Percentiles rank a stretch among this genome's conserved stretches.
Conservation (phyloP, 23 red algal species). For the Gracilariopsis chorda region DNA sequence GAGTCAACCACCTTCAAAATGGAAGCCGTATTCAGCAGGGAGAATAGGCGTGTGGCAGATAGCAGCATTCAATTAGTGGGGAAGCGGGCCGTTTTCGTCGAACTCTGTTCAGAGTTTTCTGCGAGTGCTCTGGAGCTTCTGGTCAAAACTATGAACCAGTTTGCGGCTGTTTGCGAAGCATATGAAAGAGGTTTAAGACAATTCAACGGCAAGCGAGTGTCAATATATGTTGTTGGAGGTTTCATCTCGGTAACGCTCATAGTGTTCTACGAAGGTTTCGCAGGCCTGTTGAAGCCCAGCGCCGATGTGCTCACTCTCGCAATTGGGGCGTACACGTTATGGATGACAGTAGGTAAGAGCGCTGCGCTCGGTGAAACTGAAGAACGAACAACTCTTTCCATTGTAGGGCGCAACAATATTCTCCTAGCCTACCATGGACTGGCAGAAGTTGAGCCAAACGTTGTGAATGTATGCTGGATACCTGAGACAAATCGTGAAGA, state of each 20-base stretch:
- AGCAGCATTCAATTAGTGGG: not conserved
- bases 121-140: not conserved
- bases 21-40: not conserved
- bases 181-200: conserved; percentile 8
- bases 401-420: not conserved
- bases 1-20: conserved; percentile 31
- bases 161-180: conserved; percentile 52
- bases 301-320: conserved; percentile 43
- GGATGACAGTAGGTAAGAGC: conserved; percentile 61
- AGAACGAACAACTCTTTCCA: not conserved
- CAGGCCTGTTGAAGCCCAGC: not conserved
- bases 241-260: not conserved
- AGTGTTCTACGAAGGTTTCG: conserved; percentile 20
- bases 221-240: conserved; percentile 33
- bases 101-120: not conserved
- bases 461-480: conserved; percentile 31
- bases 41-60: not conserved
- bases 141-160: conserved; percentile 31
- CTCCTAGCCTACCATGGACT: conserved; percentile 48
- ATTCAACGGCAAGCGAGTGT: conserved; percentile 55
- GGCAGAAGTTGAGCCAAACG: conserved; percentile 18
- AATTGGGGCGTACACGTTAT: conserved; percentile 40
- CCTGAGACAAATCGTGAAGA: conserved; percentile 11
- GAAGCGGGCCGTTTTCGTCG: not conserved
- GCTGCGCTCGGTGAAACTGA: conserved; percentile 53